These are phyloP conservation scores for Pyrus hybrid DNA, from an alignment of 331 rosid genomes.

Conservation along the genomic window DNA sequence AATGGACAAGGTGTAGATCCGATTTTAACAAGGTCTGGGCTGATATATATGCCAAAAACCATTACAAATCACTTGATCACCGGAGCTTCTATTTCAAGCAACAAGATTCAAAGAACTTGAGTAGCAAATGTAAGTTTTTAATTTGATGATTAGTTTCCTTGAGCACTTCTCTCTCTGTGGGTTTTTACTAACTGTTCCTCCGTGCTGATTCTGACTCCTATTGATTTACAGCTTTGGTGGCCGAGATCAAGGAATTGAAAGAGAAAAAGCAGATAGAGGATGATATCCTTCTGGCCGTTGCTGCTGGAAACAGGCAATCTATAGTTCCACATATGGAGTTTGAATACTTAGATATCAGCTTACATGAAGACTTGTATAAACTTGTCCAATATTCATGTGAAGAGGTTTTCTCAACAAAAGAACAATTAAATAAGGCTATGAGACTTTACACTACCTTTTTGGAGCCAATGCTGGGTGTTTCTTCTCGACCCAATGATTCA, in stretches of 20 bases:
- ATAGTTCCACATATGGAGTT: slow-evolving; percentile 61
- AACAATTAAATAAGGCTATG: slow-evolving; percentile 59
- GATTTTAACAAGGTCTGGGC: slow-evolving; percentile 94
- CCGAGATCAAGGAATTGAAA: slow-evolving; percentile 76
- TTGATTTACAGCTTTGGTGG: slow-evolving; percentile 52
- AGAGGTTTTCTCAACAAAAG: slow-evolving; percentile 74
- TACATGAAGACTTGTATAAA: slow-evolving; percentile 77
- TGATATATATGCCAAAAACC: slow-evolving; percentile 78
- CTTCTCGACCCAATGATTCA: slow-evolving; percentile 39
- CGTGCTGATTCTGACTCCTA: not conserved
- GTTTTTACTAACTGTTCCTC: not conserved
- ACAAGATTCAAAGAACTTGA: slow-evolving; percentile 87
- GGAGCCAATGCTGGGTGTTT: slow-evolving; percentile 69
- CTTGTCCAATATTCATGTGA: slow-evolving; percentile 67
- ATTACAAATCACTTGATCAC: slow-evolving; percentile 86
- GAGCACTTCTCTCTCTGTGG: not conserved
- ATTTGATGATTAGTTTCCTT: not conserved
- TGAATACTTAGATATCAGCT: slow-evolving; percentile 53
- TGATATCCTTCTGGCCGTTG: slow-evolving; percentile 61
- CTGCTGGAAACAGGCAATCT: slow-evolving; percentile 64
- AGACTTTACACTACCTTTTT: slow-evolving; percentile 64
- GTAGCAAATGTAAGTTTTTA: slow-evolving; percentile 64
- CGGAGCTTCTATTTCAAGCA: slow-evolving; percentile 91
- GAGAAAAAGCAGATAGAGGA: slow-evolving; percentile 72
- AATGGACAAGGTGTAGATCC: slow-evolving; percentile 75